Conservation (phyloP, 78 protist genomes). For the Cyanophora paradoxa region DNA sequence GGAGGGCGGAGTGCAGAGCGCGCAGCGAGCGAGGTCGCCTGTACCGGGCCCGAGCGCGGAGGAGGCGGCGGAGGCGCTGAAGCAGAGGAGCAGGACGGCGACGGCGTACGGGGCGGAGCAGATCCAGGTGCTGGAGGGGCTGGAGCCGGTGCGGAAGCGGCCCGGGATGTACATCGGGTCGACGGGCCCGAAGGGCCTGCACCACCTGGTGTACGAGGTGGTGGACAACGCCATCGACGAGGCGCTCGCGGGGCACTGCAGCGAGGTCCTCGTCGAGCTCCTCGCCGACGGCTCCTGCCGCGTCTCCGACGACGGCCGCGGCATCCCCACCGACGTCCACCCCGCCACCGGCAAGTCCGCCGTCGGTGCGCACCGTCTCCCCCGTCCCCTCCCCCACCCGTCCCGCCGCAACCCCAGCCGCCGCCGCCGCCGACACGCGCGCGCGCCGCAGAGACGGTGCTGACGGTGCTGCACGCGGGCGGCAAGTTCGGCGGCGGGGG, state of each 20-base stretch:
- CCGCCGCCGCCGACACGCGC: no score
- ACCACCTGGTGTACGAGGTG: constrained; percentile 24
- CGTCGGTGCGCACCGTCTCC: no score
- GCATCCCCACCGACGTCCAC: constrained; percentile 22
- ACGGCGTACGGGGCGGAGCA: constrained; percentile 10
- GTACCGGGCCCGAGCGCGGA: no score
- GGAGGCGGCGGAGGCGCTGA: no score
- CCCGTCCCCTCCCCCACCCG: no score
- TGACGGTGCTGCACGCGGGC: constrained; percentile 20
- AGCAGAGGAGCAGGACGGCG: no score
- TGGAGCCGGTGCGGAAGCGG: constrained; percentile 29
- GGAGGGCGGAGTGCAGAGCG: no score
- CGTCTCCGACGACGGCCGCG: constrained; percentile 21
- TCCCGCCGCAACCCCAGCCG: no score
- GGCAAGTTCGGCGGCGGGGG: constrained; percentile 17
- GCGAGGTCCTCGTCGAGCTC: not conserved
- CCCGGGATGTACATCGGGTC: constrained; percentile 28
- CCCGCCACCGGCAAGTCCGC: constrained; percentile 9
- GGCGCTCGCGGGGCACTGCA: constrained; percentile 11
- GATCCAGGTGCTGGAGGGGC: constrained; percentile 24
- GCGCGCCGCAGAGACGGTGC: constrained; percentile 24
- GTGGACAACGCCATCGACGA: constrained; percentile 22
- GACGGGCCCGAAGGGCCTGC: constrained; percentile 12
- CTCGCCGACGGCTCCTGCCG: not conserved
- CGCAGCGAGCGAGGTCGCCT: no score